Conservation (phyloP, 441 rosid genomes). For the Kokia cookei region DNA sequence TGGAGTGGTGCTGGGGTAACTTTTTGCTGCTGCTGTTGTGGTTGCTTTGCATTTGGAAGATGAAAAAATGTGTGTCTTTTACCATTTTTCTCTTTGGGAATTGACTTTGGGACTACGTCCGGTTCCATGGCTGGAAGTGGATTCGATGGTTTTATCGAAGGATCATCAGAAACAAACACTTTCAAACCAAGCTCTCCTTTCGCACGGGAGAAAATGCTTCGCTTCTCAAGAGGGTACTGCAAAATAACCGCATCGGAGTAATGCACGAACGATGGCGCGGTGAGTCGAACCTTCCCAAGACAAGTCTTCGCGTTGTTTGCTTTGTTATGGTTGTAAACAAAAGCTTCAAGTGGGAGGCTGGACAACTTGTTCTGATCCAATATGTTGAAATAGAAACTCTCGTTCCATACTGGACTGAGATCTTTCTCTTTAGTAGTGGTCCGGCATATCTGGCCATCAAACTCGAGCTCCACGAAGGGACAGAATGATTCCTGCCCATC, state of each 20-base stretch:
- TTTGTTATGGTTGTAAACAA: slow-evolving; percentile 39
- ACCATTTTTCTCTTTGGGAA: slow-evolving; percentile 25
- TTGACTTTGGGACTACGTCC: slow-evolving; percentile 10
- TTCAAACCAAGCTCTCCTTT: slow-evolving; percentile 82
- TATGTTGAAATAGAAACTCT: slow-evolving; percentile 75
- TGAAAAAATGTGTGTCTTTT: slow-evolving; percentile 44
- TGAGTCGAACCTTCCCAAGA: slow-evolving; percentile 72
- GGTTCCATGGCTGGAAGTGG: slow-evolving; percentile 46
- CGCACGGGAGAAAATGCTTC: slow-evolving; percentile 43
- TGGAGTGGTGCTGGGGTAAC: slow-evolving; percentile 17
- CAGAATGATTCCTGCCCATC: slow-evolving; percentile 56
- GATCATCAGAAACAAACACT: slow-evolving; percentile 68
- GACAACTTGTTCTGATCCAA: slow-evolving; percentile 56
- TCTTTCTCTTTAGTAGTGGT: slow-evolving; percentile 66
- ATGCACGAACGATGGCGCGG: slow-evolving; percentile 73
- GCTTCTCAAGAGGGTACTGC: slow-evolving; percentile 83
- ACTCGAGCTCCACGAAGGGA: slow-evolving; percentile 75
- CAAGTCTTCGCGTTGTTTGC: slow-evolving; percentile 39
- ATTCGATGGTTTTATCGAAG: slow-evolving; percentile 43
- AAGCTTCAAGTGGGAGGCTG: slow-evolving; percentile 58
- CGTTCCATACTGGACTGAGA: slow-evolving; percentile 79
- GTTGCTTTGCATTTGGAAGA: slow-evolving; percentile 42
- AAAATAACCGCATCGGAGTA: slow-evolving; percentile 70
- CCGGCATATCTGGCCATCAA: slow-evolving; percentile 68
- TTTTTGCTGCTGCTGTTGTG: slow-evolving; percentile 24